Evolutionary conservation across 352 stramenopile species (phyloP).

Genomic region (Elongisporangium prolatum): DNA sequence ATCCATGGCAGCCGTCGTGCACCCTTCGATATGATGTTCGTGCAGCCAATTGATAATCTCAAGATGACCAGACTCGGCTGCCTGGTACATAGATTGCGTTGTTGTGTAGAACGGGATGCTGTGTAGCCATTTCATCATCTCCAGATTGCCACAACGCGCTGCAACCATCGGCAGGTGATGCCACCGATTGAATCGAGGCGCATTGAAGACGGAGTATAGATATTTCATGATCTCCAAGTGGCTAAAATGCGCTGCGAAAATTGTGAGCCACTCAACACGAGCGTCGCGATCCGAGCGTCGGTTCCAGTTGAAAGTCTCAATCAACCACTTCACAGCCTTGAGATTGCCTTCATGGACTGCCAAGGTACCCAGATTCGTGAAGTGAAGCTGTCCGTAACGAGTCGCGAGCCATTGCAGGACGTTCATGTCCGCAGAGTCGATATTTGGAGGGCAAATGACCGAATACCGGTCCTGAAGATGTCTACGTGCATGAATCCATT

Average conservation of each 20-base stretch:
- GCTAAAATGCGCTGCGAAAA: too few relatives aligned
- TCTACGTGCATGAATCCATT: constrained; percentile 13
- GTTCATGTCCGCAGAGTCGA: constrained; percentile 16
- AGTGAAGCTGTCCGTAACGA: too few relatives aligned
- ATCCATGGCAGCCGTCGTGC: constrained; percentile 24
- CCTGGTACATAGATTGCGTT: constrained; percentile 30
- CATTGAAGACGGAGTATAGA: too few relatives aligned
- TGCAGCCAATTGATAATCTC: constrained; percentile 28
- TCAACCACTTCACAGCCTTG: too few relatives aligned
- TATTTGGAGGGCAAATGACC: constrained; percentile 7
- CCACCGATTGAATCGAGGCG: too few relatives aligned
- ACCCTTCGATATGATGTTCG: constrained; percentile 22
- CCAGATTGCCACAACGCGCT: constrained; percentile 15
- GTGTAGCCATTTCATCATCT: constrained; percentile 27
- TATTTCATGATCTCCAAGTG: too few relatives aligned
- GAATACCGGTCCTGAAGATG: too few relatives aligned
- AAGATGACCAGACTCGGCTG: constrained; percentile 22
- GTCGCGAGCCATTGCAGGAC: constrained; percentile 18
- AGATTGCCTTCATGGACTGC: too few relatives aligned
- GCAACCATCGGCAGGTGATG: constrained; percentile 11
- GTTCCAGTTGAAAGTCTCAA: too few relatives aligned
- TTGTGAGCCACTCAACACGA: too few relatives aligned
- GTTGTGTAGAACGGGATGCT: constrained; percentile 14
- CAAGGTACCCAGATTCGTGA: too few relatives aligned
- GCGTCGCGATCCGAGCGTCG: too few relatives aligned